Evolutionary conservation across 2,329 filamentous ascomycete genomes (phyloP), one percentile per base, ranked within the genome.

Genomic region (Fusarium compactum): DNA sequence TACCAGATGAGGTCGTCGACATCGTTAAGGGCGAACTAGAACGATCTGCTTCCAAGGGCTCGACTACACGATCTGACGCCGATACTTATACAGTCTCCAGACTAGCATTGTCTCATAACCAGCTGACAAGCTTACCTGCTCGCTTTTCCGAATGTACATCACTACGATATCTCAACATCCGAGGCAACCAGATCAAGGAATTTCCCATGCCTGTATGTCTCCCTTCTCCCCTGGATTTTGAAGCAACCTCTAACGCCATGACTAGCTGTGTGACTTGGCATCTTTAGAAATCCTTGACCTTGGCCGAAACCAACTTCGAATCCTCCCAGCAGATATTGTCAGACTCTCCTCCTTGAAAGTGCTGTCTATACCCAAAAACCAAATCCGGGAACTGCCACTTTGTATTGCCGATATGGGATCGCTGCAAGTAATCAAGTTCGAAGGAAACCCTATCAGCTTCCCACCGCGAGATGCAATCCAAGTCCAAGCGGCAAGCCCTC

Each of bases 211-310:
- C 86, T 70, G 87, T 89, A 81, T 80, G 38, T 43, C 25, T 47
- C 55, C 45, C 73, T 55, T 67, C 62, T 58, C 58, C 44, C 18
- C 11, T 34, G 25, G 10, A 16, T 20, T 22, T 44, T 43, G 68
- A 71, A 51, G 16, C 56, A 72, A 24, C 25, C n/a, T 57, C 75
- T 79, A 63, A 78, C 65, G 52, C 16, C 25, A 57, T 47, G 24
- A 40, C 24, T 77, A 97, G 94, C 88, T 98, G 62, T 95, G 95
- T 78, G 90, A 94, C 79, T 86, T 98, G 67, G 91, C 89, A 55
- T 92, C 94, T 34, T 87, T 98, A 58, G 95, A 98, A 81, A 97
- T 98, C 63, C 87, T 98, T 66, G 95, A 98, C 81, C 86, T 98
- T 58, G 95, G 94, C 78, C 89, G 93, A 74, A 98, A 98, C 78